Evolutionary conservation across 495 filamentous ascomycete genomes (phyloP).

Genomic region (Penicillium crystallinum): DNA sequence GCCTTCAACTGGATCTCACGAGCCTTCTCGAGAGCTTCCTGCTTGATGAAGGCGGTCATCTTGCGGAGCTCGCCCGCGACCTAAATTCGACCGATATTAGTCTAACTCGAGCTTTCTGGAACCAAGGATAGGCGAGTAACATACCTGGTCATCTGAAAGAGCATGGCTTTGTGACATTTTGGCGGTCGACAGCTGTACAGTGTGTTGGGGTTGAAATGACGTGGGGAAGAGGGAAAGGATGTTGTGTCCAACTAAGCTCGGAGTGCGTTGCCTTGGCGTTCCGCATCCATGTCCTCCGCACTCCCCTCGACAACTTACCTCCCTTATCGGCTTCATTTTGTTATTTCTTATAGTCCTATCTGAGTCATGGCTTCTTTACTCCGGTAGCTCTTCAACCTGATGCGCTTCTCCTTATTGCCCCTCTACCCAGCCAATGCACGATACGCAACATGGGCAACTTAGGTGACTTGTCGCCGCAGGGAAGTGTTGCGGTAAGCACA

Average conservation of each 20-base stretch:
- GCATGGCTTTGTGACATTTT: slow-evolving; percentile 90
- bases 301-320: slow-evolving; percentile 8
- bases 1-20: slow-evolving; percentile 95
- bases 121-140: not conserved
- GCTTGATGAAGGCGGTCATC: slow-evolving; percentile 99
- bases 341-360: slow-evolving; percentile 1
- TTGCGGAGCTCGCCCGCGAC: slow-evolving; percentile 95
- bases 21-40: slow-evolving; percentile 95
- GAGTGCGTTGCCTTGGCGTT: slow-evolving; percentile 21
- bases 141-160: slow-evolving; percentile 95
- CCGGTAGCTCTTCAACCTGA: slow-evolving; percentile 16
- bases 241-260: slow-evolving; percentile 26
- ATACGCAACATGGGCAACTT: slow-evolving; percentile 61
- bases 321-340: slow-evolving; percentile 2
- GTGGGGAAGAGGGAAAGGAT: slow-evolving; percentile 19
- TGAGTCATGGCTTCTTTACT: slow-evolving; percentile 21
- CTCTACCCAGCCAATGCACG: slow-evolving; percentile 27
- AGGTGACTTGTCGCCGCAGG: slow-evolving; percentile 77
- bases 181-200: slow-evolving; percentile 21
- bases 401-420: slow-evolving; percentile 14
- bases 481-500: slow-evolving; percentile 73
- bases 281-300: slow-evolving; percentile 20
- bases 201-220: slow-evolving; percentile 18
- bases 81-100: slow-evolving; percentile 40
- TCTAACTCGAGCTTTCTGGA: not conserved